Evolutionary conservation across 768 basidiomycete genomes (phyloP).

Genomic region (Roridomyces roridus): DNA sequence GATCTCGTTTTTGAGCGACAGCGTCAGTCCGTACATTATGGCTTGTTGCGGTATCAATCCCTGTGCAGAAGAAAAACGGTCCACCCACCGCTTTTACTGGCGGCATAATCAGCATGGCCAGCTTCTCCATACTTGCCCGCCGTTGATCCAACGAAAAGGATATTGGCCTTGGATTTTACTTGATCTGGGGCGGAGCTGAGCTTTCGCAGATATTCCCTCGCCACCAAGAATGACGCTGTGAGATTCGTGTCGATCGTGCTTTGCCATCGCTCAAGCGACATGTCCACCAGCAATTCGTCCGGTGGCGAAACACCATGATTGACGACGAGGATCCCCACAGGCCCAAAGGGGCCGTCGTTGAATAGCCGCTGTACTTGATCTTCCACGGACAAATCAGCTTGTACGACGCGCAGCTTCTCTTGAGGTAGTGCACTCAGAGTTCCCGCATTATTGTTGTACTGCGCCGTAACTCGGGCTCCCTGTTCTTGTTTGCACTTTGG

Average conservation of each 20-base stretch:
- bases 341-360: constrained; percentile 44
- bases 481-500: constrained; percentile 54
- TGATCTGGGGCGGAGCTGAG: constrained; percentile 44
- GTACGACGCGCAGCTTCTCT: constrained; percentile 43
- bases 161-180: constrained; percentile 56
- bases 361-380: constrained; percentile 57
- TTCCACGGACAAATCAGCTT: constrained; percentile 67
- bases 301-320: constrained; percentile 62
- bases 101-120: constrained; percentile 49
- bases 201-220: constrained; percentile 60
- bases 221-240: constrained; percentile 68
- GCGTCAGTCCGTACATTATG: constrained; percentile 77
- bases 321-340: constrained; percentile 61
- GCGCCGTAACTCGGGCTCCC: constrained; percentile 72
- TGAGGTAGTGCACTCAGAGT: constrained; percentile 40
- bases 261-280: constrained; percentile 70
- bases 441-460: constrained; percentile 64
- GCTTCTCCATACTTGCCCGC: constrained; percentile 77
- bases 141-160: constrained; percentile 72
- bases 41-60: too few species aligned
- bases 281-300: constrained; percentile 55
- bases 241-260: constrained; percentile 64
- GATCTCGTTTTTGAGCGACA: constrained; percentile 81
- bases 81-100: too few species aligned
- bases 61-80: too few species aligned